phyloP scores from a whole-genome alignment of 2,329 filamentous ascomycete genomes.

The Leptoxyphium fumago region DNA sequence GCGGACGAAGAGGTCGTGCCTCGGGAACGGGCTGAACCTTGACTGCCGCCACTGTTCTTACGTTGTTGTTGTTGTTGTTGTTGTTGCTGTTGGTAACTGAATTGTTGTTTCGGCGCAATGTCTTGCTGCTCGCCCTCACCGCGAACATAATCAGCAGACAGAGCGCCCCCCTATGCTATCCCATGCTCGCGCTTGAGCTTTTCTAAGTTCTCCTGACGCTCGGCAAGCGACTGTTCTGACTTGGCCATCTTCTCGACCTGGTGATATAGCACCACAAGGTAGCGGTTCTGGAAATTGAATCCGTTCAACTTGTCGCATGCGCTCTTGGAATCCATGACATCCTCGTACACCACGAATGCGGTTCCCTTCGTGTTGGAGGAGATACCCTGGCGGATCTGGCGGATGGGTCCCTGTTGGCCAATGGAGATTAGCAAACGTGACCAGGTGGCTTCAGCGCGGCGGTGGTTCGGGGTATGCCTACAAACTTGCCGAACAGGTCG shows the following conservation, averaged over 20 bases:
- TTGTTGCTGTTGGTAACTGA: neutral
- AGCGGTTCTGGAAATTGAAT: slow-evolving; percentile 99
- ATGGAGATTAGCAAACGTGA: neutral
- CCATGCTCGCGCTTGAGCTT: slow-evolving; percentile 94
- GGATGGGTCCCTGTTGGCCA: slow-evolving; percentile 24
- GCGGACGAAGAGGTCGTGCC: neutral
- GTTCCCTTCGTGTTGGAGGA: slow-evolving; percentile 96
- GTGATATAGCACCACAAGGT: slow-evolving; percentile 78
- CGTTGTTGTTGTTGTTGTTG: neutral
- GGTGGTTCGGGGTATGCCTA: slow-evolving; percentile 38
- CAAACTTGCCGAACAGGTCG: slow-evolving; percentile 96
- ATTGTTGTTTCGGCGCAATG: neutral
- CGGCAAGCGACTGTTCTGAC: slow-evolving; percentile 70
- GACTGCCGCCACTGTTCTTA: neutral
- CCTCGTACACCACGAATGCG: slow-evolving; percentile 97
- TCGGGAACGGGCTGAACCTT: neutral
- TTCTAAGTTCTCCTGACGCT: slow-evolving; percentile 93
- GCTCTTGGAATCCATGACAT: slow-evolving; percentile 96
- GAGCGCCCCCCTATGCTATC: slow-evolving; percentile 59
- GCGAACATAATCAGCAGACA: neutral
- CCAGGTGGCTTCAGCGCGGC: slow-evolving; percentile 1
- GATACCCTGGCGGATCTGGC: slow-evolving; percentile 97
- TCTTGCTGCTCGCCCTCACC: neutral
- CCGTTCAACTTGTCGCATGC: slow-evolving; percentile 99
- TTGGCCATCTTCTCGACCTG: slow-evolving; percentile 67